Conservation (phyloP, 108 stramenopile species). For the Schizochytrium sp. region DNA sequence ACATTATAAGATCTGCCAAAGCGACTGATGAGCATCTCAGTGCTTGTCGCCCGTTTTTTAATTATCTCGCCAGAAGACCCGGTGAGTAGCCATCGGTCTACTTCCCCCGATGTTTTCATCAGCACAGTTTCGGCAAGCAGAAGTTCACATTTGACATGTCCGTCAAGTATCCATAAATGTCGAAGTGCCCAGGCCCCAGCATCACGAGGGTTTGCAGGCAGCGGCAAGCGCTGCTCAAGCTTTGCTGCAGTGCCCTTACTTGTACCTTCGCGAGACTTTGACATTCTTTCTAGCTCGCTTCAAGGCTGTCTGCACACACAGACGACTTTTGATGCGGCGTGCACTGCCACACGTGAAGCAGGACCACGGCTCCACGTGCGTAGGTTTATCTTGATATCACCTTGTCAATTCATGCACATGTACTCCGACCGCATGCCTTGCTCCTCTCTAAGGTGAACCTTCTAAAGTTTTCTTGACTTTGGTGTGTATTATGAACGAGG, state of each 20-base stretch:
- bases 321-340: no score
- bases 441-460: no score
- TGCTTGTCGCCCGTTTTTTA: background rate
- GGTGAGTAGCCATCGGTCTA: background rate
- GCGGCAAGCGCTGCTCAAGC: background rate
- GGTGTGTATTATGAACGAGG: no score
- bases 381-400: no score
- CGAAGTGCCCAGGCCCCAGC: background rate
- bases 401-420: no score
- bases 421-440: no score
- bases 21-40: constrained; percentile 28
- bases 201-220: background rate
- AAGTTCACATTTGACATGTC: background rate
- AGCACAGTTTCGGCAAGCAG: constrained; percentile 1
- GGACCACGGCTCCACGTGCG: no score
- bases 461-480: no score
- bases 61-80: background rate
- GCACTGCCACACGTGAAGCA: no score
- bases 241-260: background rate
- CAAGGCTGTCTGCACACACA: no score
- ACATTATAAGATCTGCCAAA: background rate
- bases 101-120: background rate
- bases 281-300: no score
- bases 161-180: background rate
- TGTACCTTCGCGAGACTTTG: background rate